Conservation (phyloP, 2,329 filamentous ascomycete species). For the Alternaria sp. region DNA sequence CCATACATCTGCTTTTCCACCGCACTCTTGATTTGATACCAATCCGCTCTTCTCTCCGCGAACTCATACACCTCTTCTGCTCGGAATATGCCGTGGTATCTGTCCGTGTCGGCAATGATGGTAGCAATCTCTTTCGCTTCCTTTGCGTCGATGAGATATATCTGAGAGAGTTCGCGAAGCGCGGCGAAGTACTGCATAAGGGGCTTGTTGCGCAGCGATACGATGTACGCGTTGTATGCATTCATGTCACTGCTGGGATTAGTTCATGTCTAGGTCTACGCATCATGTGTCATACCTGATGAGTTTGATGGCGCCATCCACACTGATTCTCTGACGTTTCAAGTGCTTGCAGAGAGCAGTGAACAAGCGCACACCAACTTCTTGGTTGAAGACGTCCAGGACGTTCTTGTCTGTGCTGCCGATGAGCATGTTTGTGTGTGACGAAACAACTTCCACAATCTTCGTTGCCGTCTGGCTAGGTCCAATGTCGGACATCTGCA, state of each 20-base stretch:
- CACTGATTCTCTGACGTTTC: slow-evolving; percentile 91
- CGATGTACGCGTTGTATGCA: slow-evolving; percentile 85
- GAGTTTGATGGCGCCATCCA: slow-evolving; percentile 86
- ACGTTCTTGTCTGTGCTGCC: slow-evolving; percentile 98
- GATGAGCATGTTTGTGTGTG: slow-evolving; percentile 89
- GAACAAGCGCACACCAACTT: slow-evolving; percentile 93
- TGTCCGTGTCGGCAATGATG: slow-evolving; percentile 88
- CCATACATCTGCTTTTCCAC: slow-evolving; percentile 99
- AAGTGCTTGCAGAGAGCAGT: slow-evolving; percentile 94
- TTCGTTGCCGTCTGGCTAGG: slow-evolving; percentile 79
- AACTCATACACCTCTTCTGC: slow-evolving; percentile 98
- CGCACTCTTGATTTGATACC: slow-evolving; percentile 85
- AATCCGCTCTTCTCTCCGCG: slow-evolving; percentile 90
- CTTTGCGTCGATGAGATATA: slow-evolving; percentile 85
- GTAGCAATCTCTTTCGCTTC: slow-evolving; percentile 95
- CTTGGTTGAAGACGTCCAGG: slow-evolving; percentile 97
- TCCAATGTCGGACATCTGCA: slow-evolving; percentile 64
- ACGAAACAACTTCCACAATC: slow-evolving; percentile 83
- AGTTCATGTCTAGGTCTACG: background rate
- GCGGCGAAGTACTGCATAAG: slow-evolving; percentile 90
- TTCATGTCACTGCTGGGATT: slow-evolving; percentile 77
- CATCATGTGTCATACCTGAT: slow-evolving; percentile 64
- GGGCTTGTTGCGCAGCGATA: slow-evolving; percentile 80
- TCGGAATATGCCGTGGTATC: slow-evolving; percentile 90
- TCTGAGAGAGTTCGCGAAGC: slow-evolving; percentile 89